Conservation (phyloP, 257 asterid species). For the Fraxinus pennsylvanica region DNA sequence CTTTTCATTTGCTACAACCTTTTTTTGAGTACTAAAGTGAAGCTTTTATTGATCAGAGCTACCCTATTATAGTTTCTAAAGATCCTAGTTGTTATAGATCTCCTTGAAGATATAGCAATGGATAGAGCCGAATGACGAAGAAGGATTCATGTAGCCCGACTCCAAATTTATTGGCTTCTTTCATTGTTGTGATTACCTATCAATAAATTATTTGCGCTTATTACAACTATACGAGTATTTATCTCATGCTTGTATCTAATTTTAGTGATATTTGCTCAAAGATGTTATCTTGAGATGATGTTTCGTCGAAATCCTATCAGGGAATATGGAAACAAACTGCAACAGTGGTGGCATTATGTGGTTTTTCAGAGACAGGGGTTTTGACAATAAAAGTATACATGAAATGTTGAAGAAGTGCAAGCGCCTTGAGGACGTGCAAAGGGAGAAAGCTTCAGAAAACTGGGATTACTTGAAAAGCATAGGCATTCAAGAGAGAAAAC, state of each 20-base stretch:
- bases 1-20: no score
- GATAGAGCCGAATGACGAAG: background rate
- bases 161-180: background rate
- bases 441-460: conserved; percentile 79
- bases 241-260: background rate
- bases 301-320: conserved; percentile 30
- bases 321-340: conserved; percentile 71
- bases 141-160: background rate
- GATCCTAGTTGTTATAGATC: background rate
- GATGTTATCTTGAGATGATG: conserved; percentile 8
- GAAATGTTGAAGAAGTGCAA: conserved; percentile 82
- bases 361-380: conserved; percentile 95
- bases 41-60: no score
- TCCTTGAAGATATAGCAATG: background rate
- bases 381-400: conserved; percentile 65
- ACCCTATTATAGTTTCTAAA: background rate
- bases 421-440: conserved; percentile 69
- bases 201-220: background rate
- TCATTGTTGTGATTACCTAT: background rate
- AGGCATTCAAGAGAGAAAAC: conserved; percentile 87
- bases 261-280: background rate
- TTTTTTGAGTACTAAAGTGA: no score
- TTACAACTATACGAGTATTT: background rate
- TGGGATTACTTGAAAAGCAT: conserved; percentile 91
- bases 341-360: conserved; percentile 77